phyloP scores from a whole-genome alignment of 345 rosid species.

The Linum lewisii region DNA sequence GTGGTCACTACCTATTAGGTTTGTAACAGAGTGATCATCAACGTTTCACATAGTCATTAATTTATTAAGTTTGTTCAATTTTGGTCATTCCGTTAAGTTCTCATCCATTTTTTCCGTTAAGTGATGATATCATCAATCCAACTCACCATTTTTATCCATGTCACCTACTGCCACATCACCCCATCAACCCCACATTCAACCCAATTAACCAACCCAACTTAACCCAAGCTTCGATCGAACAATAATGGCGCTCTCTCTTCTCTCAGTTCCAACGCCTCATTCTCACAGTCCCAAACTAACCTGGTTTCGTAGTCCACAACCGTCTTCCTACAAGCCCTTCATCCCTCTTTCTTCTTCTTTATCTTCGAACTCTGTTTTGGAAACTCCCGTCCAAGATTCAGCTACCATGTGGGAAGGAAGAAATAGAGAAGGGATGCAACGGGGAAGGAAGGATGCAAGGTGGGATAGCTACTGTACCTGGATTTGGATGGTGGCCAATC shows the following conservation, averaged over 20 bases:
- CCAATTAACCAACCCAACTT: no score
- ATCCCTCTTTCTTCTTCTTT: slow-evolving; percentile 26
- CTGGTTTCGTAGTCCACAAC: slow-evolving; percentile 17
- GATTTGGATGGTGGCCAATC: slow-evolving; percentile 99
- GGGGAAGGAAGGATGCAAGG: slow-evolving; percentile 97
- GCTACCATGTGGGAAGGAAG: slow-evolving; percentile 58
- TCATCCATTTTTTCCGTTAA: no score
- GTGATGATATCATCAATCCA: no score
- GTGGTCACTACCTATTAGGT: no score
- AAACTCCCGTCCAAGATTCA: slow-evolving; percentile 15
- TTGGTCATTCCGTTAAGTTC: no score
- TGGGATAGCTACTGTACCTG: slow-evolving; percentile 86
- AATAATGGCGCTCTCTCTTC: slow-evolving; percentile 35
- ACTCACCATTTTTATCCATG: no score
- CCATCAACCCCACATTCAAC: neutral
- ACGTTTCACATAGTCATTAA: no score
- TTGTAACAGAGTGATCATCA: no score
- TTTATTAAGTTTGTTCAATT: no score
- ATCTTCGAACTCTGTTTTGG: slow-evolving; percentile 25
- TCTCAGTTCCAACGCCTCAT: slow-evolving; percentile 28
- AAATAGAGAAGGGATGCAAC: slow-evolving; percentile 75
- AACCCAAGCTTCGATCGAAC: neutral
- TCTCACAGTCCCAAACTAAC: slow-evolving; percentile 6
- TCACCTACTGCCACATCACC: no score
- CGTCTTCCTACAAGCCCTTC: slow-evolving; percentile 21